Conservation (phyloP, 1,284 basidiomycete species). For the Erythrobasidium hasegawianum region DNA sequence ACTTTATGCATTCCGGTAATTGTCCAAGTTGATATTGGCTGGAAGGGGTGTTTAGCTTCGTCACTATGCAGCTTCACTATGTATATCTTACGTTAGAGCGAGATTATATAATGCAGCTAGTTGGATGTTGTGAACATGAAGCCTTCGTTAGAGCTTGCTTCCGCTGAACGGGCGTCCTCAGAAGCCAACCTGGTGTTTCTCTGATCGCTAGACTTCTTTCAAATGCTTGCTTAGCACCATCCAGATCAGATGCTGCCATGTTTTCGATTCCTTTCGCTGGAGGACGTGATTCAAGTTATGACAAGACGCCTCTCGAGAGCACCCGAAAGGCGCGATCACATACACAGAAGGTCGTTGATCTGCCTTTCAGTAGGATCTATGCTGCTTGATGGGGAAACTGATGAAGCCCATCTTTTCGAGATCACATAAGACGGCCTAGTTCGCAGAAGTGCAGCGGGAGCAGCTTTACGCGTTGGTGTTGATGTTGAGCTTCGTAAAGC, state of each 20-base stretch:
- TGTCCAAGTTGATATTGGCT: conserved; percentile 29
- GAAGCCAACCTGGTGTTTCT: conserved; percentile 24
- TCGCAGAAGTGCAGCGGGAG: background rate
- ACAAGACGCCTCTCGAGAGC: no score
- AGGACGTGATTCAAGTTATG: no score
- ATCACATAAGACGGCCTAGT: background rate
- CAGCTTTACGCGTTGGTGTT: background rate
- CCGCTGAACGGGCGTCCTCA: background rate
- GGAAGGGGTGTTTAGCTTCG: background rate
- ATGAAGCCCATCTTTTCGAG: background rate
- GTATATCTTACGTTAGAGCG: conserved; percentile 24
- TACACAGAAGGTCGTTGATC: conserved; percentile 13
- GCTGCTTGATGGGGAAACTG: background rate
- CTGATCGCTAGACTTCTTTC: conserved; percentile 24
- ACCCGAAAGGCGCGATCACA: no score
- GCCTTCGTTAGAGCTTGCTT: no score
- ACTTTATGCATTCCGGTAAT: conserved; percentile 15
- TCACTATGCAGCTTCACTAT: no score
- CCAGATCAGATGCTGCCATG: conserved; percentile 19
- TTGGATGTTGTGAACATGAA: background rate
- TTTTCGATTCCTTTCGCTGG: conserved; percentile 21
- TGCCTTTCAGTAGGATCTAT: conserved; percentile 14
- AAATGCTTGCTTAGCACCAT: conserved; percentile 23
- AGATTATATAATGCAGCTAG: conserved; percentile 29
- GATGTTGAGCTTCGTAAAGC: background rate